phyloP scores from a whole-genome alignment of 1,284 basidiomycete species.

The Fistulina hepatica region DNA sequence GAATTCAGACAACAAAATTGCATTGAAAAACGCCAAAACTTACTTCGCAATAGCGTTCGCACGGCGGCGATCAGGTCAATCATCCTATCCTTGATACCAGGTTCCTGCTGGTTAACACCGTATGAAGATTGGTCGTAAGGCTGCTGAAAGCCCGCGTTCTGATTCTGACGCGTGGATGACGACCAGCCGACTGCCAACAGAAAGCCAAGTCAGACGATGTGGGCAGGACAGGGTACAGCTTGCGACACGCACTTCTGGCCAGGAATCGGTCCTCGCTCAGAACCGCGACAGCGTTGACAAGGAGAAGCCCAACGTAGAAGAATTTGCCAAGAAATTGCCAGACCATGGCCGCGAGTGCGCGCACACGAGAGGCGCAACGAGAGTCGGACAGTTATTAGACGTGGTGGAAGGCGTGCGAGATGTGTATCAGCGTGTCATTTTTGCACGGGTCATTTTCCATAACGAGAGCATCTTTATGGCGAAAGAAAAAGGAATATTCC shows the following conservation, averaged over 20 bases:
- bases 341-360: conserved; percentile 5
- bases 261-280: conserved; percentile 94
- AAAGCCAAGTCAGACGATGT: conserved; percentile 9
- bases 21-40: conserved; percentile 22
- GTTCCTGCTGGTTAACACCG: conserved; percentile 42
- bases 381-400: too few species aligned
- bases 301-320: conserved; percentile 65
- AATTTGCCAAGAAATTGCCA: conserved; percentile 48
- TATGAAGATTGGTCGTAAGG: conserved; percentile 57
- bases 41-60: conserved; percentile 90
- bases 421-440: too few species aligned
- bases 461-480: too few species aligned
- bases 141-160: conserved; percentile 48
- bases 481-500: too few species aligned
- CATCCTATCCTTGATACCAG: conserved; percentile 74
- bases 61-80: conserved; percentile 92
- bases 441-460: too few species aligned
- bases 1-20: conserved; percentile 8
- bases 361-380: conserved; percentile 11
- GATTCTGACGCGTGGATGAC: conserved; percentile 47
- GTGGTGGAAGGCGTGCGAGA: conserved; percentile 10
- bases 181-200: conserved; percentile 98
- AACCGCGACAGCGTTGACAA: conserved; percentile 90
- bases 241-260: conserved; percentile 63
- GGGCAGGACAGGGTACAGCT: conserved; percentile 5